Base-by-base conservation (phyloP, 202 grass and related monocot species). In the Panicum virgatum region DNA sequence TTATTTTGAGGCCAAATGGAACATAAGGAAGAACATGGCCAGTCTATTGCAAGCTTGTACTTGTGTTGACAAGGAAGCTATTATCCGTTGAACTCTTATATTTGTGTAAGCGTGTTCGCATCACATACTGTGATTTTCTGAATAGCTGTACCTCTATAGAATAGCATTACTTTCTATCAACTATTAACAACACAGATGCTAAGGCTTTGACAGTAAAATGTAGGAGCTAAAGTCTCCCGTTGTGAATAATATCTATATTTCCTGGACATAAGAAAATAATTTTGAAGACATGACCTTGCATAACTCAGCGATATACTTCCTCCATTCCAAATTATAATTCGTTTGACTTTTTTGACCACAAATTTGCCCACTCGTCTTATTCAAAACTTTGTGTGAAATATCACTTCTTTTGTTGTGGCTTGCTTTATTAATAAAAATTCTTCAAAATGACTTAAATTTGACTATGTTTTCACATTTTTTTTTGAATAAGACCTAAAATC, bases 41-140 rank as follows among this genome's bases (percentile, higher is more conserved):
- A 65, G 45, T 56, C 71, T 64, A 65, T 85, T 79, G 75, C 37
- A 62, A 79, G 45, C 58, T 72, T 62, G 34, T 63, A n/a, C 66
- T 43, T 78, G 29, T 77, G 58, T 77, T 79, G 66, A 62, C 75
- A 63, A 51, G 9, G 47, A 79, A 5, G 34, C 43, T 53, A 22
- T 71, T 43, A 36, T 42, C 44, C 6, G 4, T 32, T 19, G 61
- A 66, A 14, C 56, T 54, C 9, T 29, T 20, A 7, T 38, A 0
- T 69, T 44, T 50, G 27, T 18, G 6, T 82, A 82, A 40, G 44
- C 30, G 56, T 13, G 39, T 37, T 11, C 4, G 53, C 42, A 38
- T 50, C 22, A 34, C 22, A 26, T 19, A 47, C 42, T 37, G 9
- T 0, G 1, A 29, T 72, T 81, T 12, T 80, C 45, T 48, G 32